A percentile compares a stretch with the other conserved stretches of the same genome.
phyloP scores from a whole-genome alignment of 1,284 basidiomycete genomes.

The Agaricales sp. region DNA sequence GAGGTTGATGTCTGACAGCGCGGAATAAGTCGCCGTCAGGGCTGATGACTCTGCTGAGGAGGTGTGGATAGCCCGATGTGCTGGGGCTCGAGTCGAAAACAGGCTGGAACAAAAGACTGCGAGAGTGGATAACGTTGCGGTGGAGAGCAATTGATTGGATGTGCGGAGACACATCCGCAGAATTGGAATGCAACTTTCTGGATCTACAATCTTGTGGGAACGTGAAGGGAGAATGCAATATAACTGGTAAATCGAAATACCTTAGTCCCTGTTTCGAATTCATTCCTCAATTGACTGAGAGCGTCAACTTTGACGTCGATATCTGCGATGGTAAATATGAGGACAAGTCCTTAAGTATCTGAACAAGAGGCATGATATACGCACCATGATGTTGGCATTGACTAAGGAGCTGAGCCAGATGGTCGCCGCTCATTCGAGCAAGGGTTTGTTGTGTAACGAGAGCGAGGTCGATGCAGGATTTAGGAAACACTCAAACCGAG shows the following conservation, averaged over 20 bases:
- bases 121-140: constrained; percentile 56
- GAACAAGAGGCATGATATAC: no score
- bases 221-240: constrained; percentile 8
- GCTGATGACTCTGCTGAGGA: constrained; percentile 44
- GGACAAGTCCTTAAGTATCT: no score
- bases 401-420: no score
- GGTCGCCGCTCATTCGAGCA: no score
- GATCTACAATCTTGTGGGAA: constrained; percentile 47
- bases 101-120: no score
- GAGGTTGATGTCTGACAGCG: constrained; percentile 44
- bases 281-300: constrained; percentile 60
- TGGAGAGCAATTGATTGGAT: constrained; percentile 75
- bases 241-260: constrained; percentile 24
- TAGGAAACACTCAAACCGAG: no score
- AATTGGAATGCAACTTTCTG: constrained; percentile 53
- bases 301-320: constrained; percentile 74
- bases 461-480: no score
- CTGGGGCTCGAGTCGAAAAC: constrained; percentile 22
- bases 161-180: constrained; percentile 71
- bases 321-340: no score
- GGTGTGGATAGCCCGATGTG: constrained; percentile 25
- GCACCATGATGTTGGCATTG: no score
- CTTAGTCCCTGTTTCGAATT: constrained; percentile 60
- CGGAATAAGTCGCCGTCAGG: constrained; percentile 24
- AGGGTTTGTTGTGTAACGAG: no score